phyloP scores from a whole-genome alignment of 345 rosid genomes.

The Balakata baccata region DNA sequence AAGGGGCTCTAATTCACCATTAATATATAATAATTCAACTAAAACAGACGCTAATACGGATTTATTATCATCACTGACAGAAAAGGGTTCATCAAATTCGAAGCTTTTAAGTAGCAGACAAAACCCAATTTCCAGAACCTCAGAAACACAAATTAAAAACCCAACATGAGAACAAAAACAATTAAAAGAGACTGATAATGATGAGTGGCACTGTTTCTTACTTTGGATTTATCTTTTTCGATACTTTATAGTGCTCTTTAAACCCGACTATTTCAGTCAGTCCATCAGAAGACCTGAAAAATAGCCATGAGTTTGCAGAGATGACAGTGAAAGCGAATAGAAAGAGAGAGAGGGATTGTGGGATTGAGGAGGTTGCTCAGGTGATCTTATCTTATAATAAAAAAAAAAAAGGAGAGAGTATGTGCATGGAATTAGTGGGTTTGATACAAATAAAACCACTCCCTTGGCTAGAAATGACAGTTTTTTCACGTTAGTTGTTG shows the following conservation, averaged over 20 bases:
- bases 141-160: neutral
- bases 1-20: too few relatives aligned
- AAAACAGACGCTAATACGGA: too few relatives aligned
- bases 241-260: conserved; percentile 3
- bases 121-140: neutral
- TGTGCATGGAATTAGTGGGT: conserved; percentile 12
- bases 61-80: too few relatives aligned
- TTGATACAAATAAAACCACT: neutral
- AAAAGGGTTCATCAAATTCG: conserved; percentile 4
- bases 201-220: neutral
- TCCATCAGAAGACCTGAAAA: conserved; percentile 27
- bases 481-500: conserved; percentile 2
- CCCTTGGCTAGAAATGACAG: conserved; percentile 4
- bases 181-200: neutral
- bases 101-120: conserved; percentile 10
- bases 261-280: conserved; percentile 21
- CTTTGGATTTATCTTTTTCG: conserved; percentile 6
- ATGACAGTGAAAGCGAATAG: conserved; percentile 6
- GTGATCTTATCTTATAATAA: too few relatives aligned
- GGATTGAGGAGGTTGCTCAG: neutral
- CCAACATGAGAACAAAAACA: neutral
- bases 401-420: too few relatives aligned
- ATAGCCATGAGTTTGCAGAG: conserved; percentile 29
- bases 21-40: too few relatives aligned
- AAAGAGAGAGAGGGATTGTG: conserved; percentile 16